phyloP scores from a whole-genome alignment of 441 rosid genomes.

The Adansonia grandidieri region DNA sequence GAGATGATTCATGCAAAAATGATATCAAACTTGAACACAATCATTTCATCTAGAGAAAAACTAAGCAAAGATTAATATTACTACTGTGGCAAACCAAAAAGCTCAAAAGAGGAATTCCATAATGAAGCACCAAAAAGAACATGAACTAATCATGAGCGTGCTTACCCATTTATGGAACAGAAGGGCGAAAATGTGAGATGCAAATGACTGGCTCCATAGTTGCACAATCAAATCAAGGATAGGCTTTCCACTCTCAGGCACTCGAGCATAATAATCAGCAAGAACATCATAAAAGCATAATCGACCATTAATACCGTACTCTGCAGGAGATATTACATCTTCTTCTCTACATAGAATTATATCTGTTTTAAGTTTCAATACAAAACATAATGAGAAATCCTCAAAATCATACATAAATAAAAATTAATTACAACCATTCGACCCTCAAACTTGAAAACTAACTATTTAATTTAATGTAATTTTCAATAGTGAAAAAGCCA shows the following conservation, averaged over 20 bases:
- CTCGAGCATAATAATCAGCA: slow-evolving; percentile 75
- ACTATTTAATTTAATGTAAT: neutral
- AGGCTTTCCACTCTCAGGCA: slow-evolving; percentile 68
- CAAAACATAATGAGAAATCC: slow-evolving; percentile 23
- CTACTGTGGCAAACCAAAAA: slow-evolving; percentile 15
- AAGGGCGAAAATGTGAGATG: slow-evolving; percentile 83
- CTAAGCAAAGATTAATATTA: slow-evolving; percentile 3
- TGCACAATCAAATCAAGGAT: slow-evolving; percentile 88
- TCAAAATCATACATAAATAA: neutral
- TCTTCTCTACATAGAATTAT: slow-evolving; percentile 70
- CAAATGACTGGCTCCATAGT: slow-evolving; percentile 99
- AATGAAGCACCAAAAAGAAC: slow-evolving; percentile 2
- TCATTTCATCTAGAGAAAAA: neutral
- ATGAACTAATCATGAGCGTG: slow-evolving; percentile 10
- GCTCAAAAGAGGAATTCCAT: neutral
- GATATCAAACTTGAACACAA: neutral
- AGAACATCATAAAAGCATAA: slow-evolving; percentile 88
- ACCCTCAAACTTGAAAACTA: neutral
- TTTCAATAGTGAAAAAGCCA: neutral
- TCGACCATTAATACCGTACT: slow-evolving; percentile 45
- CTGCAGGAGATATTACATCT: slow-evolving; percentile 56
- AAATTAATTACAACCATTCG: neutral
- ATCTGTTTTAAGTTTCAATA: slow-evolving; percentile 61
- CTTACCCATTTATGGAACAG: slow-evolving; percentile 95
- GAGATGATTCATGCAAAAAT: neutral